A percentile compares a stretch with the other conserved stretches of the same genome.
phyloP scores from a whole-genome alignment of 148 eudicot genomes.

The Nyssa sinensis region DNA sequence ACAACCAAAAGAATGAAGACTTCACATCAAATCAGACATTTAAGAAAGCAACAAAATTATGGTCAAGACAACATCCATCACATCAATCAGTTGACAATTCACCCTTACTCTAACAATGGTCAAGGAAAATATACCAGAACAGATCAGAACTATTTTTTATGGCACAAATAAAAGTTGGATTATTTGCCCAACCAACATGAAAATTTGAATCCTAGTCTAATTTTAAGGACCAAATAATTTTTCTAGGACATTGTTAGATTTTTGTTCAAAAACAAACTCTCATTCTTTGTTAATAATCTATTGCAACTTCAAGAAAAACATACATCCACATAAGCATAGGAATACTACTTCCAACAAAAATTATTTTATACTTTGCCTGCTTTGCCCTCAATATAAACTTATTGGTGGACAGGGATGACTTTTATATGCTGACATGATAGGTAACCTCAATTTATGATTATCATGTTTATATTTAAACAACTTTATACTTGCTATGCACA shows the following conservation, averaged over 20 bases:
- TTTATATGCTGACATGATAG: too few species aligned
- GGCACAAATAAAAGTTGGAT: not conserved
- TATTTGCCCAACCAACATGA: not conserved
- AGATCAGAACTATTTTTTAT: not conserved
- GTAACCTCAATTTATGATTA: not conserved
- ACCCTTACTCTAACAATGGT: not conserved
- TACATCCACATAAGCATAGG: too few species aligned
- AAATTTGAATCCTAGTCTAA: not conserved
- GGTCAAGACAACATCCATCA: not conserved
- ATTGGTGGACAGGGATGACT: too few species aligned
- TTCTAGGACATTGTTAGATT: too few species aligned
- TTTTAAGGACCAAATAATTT: not conserved
- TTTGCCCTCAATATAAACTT: too few species aligned
- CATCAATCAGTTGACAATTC: not conserved
- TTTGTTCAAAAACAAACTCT: too few species aligned
- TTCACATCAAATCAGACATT: not conserved
- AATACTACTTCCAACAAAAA: too few species aligned
- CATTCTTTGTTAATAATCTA: too few species aligned
- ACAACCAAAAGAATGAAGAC: conserved; percentile 17
- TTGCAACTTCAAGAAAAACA: too few species aligned
- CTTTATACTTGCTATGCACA: not conserved
- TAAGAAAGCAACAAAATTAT: conserved; percentile 6
- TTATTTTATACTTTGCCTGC: too few species aligned
- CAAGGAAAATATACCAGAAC: not conserved
- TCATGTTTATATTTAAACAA: not conserved